Evolutionary conservation across 164 flowering plant species (phyloP).

Genomic region (Santalum album): DNA sequence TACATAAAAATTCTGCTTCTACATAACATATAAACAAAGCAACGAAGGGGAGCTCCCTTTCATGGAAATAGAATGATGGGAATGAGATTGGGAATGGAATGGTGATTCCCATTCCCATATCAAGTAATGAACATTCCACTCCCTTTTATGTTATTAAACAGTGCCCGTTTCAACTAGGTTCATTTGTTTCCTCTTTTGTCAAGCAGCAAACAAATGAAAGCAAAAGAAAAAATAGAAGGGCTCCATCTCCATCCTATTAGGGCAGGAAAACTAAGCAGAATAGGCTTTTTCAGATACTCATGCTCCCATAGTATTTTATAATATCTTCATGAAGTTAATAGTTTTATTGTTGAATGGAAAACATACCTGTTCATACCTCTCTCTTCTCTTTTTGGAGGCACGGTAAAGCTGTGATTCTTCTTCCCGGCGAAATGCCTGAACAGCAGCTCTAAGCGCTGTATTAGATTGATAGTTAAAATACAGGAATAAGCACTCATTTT

Average conservation of each 20-base stretch:
- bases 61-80: too few relatives aligned
- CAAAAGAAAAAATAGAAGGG: not conserved
- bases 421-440: conserved; percentile 75
- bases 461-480: conserved; percentile 14
- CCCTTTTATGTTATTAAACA: too few relatives aligned
- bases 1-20: too few relatives aligned
- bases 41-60: too few relatives aligned
- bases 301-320: not conserved
- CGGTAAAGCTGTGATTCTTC: conserved; percentile 53
- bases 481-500: too few relatives aligned
- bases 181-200: too few relatives aligned
- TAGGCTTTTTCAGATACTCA: not conserved
- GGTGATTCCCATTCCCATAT: too few relatives aligned
- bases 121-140: too few relatives aligned
- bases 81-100: too few relatives aligned
- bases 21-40: too few relatives aligned
- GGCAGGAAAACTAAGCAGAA: not conserved
- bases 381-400: conserved; percentile 67
- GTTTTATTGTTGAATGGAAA: not conserved
- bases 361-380: conserved; percentile 74
- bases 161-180: too few relatives aligned
- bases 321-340: not conserved
- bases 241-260: too few relatives aligned
- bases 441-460: conserved; percentile 78
- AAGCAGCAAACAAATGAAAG: not conserved